Base-by-base conservation (phyloP, 257 asterid species). In the Solanum infundibuliforme region DNA sequence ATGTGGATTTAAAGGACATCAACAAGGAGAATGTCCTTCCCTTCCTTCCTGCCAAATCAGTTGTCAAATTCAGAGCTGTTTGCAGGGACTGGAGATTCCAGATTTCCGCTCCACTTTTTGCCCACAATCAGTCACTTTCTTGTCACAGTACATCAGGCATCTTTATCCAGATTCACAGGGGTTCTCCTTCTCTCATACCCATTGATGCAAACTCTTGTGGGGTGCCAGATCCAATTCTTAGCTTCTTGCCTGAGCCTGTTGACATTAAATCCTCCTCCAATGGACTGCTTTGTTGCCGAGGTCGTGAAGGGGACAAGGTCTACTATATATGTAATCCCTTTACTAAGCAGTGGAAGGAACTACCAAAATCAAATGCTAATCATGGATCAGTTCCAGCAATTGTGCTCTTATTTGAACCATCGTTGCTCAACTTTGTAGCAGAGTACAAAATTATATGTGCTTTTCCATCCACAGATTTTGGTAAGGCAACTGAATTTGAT, bases 71-170 rank as follows among this genome's bases (percentile, higher is more conserved):
- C 88, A 87, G 52, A 65, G 25, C 89, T 86, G 94, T 93, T 87
- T 93, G 95, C 83, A 88, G 90, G 86, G 94, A 92, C 83, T 93
- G 95, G 95, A 92, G 89, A 86, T 90, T 84, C 79, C 94, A 92
- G 89, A 89, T 93, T 76, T 89, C 92, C 38, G 55, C 89, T 31
- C 95, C 94, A 6, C 91, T 92, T 88, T 93, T 93, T 41, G 94
- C 91, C 79, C 94, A 93, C 88, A 91, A 41, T 27, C 94, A 91
- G 85, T 90, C 94, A 36, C 89, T 88, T n/a, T 87, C 83, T 20
- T 87, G 75, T 87, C 86, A 79, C 27, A 43, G 88, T 16, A 85
- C 90, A 39, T 74, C 69, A 48, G 94, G 95, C 73, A 72, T 91
- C 71, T 88, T 91, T 90, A 32, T 82, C 84, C 95, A 93, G 91